Evolutionary conservation across 1,139 yeast species (phyloP), one percentile per base, ranked within the genome.

Genomic region (Saccharomyces hybrid): DNA sequence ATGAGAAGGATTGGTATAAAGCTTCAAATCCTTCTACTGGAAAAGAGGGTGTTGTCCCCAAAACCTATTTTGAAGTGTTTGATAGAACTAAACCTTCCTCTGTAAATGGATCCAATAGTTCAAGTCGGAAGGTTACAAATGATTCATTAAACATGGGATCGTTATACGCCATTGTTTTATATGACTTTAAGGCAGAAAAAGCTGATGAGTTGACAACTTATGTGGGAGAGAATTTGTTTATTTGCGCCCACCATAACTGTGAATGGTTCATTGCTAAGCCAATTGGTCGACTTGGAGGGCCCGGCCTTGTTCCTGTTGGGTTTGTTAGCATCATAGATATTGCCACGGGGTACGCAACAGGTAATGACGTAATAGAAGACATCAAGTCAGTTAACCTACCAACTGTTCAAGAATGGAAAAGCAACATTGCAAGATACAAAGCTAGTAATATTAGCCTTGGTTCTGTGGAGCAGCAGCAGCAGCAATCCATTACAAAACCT

Each of bases 261-360:
- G 99, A 93, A 72, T 93, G 99, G 99, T 91, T 90, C 66, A 95
- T 93, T 56, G 98, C 98, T 13, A 93, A 93, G 69, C 97, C 97
- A 6, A 88, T 93, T 53, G 95, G 95, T 58, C 77, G 97, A 53
- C 76, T 93, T 51, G 99, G 99, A 14, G 99, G 98, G 0, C 98
- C 98, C 0, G 99, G 99, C 0, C 77, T 93, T 55, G 95, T 93
- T 11, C 99, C 99, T 0, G 95, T 88, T 3, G 82, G 89, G 28
- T 93, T 88, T 67, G 95, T 93, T 32, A 88, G 88, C 66, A 81
- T 93, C 49, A 82, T 93, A 47, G 96, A 93, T 69, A 79, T 90
- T 57, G 76, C 83, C 41, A 76, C 88, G 1, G 86, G 84, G 28
- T 69, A 74, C 63, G 75, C 85, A 1, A 71, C 75, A 8, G 74